These are phyloP conservation scores for Malus hybrid DNA, from an alignment of 331 rosid genomes.

Conservation along the genomic window DNA sequence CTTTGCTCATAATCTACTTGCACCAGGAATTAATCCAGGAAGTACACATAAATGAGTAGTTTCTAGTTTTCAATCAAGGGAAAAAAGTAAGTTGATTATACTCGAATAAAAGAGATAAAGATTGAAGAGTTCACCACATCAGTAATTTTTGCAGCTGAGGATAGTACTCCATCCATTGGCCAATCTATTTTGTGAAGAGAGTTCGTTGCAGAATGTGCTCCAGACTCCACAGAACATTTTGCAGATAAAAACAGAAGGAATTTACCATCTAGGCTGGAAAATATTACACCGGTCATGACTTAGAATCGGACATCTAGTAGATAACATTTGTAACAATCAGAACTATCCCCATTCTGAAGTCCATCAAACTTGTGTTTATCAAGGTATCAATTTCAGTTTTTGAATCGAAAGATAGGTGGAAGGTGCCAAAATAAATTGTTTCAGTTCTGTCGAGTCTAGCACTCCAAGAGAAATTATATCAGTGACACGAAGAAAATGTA, in stretches of 20 bases:
- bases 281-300: conserved; percentile 12
- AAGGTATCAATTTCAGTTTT: background rate
- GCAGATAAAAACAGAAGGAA: conserved; percentile 72
- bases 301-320: background rate
- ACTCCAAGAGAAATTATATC: background rate
- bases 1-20: background rate
- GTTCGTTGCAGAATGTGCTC: conserved; percentile 77
- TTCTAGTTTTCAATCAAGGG: background rate
- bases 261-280: conserved; percentile 78
- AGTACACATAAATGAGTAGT: background rate
- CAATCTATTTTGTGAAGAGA: conserved; percentile 88
- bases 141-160: conserved; percentile 38
- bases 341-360: background rate
- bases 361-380: background rate
- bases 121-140: conserved; percentile 51
- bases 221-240: conserved; percentile 71
- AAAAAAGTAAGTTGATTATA: background rate
- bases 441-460: background rate
- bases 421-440: too few relatives aligned
- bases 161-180: conserved; percentile 38
- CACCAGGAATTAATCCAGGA: background rate
- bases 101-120: conserved; percentile 10
- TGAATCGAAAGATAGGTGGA: too few relatives aligned
- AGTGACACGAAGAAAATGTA: background rate
- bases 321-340: background rate